These are phyloP conservation scores for Trapa bicornis DNA, from an alignment of 345 rosid species.

Conservation along the genomic window DNA sequence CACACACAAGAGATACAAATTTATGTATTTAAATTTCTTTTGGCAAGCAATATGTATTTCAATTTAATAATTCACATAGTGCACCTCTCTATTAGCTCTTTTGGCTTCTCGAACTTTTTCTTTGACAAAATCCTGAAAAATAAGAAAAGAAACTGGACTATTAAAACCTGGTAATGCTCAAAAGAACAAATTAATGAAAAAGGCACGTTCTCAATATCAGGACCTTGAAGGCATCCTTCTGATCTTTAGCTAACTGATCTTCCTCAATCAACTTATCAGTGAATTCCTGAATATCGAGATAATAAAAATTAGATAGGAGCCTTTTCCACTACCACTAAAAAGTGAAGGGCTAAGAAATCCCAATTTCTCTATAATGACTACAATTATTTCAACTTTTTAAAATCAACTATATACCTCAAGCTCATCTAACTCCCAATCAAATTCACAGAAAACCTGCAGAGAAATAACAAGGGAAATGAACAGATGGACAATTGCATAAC, in stretches of 20 bases:
- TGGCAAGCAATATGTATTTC: constrained; percentile 18
- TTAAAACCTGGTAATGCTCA: neutral
- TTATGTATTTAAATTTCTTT: constrained; percentile 17
- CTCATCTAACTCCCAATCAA: constrained; percentile 89
- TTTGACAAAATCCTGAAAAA: constrained; percentile 56
- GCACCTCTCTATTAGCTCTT: constrained; percentile 76
- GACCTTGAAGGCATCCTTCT: constrained; percentile 78
- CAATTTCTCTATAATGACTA: neutral
- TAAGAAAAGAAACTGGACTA: neutral
- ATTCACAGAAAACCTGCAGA: constrained; percentile 83
- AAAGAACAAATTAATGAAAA: neutral
- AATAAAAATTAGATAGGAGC: neutral
- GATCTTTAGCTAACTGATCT: constrained; percentile 62
- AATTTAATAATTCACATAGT: neutral
- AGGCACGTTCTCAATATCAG: constrained; percentile 1
- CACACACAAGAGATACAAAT: constrained; percentile 5
- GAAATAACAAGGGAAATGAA: constrained; percentile 4
- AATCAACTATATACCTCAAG: constrained; percentile 41
- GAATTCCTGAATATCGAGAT: constrained; percentile 41
- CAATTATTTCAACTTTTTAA: neutral
- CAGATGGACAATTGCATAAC: neutral
- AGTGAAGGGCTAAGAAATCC: neutral
- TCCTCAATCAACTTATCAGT: constrained; percentile 44
- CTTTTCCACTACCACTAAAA: neutral
- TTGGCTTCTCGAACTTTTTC: constrained; percentile 84